A percentile compares a stretch with the other conserved stretches of the same genome.
phyloP scores from a whole-genome alignment of 2,329 filamentous ascomycete species.

The Fonsecaea pedrosoi region DNA sequence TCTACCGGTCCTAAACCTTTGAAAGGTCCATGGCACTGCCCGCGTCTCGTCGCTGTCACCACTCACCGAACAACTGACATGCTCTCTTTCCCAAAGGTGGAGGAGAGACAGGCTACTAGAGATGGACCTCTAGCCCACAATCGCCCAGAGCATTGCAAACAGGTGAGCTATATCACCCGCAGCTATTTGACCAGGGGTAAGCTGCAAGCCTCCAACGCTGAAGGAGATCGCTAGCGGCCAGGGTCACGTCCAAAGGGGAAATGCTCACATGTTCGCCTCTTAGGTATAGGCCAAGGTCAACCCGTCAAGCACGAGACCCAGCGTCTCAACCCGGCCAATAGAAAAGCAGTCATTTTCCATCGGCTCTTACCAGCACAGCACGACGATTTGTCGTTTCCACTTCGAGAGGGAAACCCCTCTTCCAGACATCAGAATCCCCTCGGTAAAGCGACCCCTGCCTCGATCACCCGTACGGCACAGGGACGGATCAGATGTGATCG shows the following conservation, averaged over 20 bases:
- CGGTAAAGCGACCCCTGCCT: slow-evolving; percentile 3
- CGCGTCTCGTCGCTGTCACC: not conserved
- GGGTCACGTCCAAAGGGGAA: not conserved
- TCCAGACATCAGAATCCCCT: not conserved
- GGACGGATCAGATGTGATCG: slow-evolving; percentile 6
- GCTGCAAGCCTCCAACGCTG: not conserved
- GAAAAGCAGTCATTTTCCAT: slow-evolving; percentile 1
- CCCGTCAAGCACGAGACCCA: not conserved
- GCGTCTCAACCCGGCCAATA: slow-evolving; percentile 1
- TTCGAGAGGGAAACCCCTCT: not conserved
- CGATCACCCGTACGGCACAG: not conserved
- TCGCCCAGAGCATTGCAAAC: not conserved
- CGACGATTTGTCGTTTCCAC: slow-evolving; percentile 5
- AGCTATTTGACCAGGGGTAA: not conserved
- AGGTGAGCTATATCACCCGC: not conserved
- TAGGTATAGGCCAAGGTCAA: not conserved
- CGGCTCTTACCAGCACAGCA: not conserved
- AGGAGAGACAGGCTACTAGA: not conserved
- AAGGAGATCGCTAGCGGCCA: not conserved
- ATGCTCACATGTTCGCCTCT: not conserved
- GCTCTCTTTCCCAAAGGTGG: not conserved
- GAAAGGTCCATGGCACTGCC: not conserved
- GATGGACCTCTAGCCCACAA: not conserved
- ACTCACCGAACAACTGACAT: not conserved
- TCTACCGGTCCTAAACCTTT: not conserved